A percentile compares a stretch with the other conserved stretches of the same genome.
Evolutionary conservation across 352 stramenopile species (phyloP).

Genomic region (Phytopythium litorale): DNA sequence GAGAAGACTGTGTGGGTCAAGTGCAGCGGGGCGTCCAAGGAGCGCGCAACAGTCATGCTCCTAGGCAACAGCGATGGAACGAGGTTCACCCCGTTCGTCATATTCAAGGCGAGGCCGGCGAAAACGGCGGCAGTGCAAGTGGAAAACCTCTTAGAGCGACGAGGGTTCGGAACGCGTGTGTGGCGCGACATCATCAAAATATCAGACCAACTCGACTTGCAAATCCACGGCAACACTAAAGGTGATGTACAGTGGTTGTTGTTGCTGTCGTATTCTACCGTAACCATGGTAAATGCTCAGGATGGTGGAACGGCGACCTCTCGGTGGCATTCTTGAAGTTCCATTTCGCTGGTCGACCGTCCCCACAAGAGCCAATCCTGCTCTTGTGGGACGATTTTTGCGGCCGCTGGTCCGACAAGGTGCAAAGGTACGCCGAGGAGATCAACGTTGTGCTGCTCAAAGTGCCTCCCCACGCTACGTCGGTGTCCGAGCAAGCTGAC

Average conservation of each 20-base stretch:
- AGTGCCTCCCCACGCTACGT: constrained; percentile 1
- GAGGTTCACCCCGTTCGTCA: background rate
- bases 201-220: background rate
- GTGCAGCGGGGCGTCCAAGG: constrained; percentile 3
- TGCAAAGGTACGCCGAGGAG: background rate
- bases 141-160: background rate
- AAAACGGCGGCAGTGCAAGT: background rate
- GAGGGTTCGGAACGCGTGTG: background rate
- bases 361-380: constrained; percentile 6
- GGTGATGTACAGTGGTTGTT: background rate
- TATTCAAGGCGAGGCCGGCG: background rate
- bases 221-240: constrained; percentile 1
- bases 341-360: constrained; percentile 8
- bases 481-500: constrained; percentile 1
- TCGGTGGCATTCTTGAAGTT: constrained; percentile 5
- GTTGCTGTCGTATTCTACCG: background rate
- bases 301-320: constrained; percentile 12
- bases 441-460: background rate
- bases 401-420: constrained; percentile 2
- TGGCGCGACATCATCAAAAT: background rate
- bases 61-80: background rate
- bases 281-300: background rate
- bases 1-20: constrained; percentile 2
- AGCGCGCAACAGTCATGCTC: constrained; percentile 3
- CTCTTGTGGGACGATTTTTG: constrained; percentile 11